Base-by-base conservation (phyloP, 2,329 filamentous ascomycete species). In the Fusarium sp. region DNA sequence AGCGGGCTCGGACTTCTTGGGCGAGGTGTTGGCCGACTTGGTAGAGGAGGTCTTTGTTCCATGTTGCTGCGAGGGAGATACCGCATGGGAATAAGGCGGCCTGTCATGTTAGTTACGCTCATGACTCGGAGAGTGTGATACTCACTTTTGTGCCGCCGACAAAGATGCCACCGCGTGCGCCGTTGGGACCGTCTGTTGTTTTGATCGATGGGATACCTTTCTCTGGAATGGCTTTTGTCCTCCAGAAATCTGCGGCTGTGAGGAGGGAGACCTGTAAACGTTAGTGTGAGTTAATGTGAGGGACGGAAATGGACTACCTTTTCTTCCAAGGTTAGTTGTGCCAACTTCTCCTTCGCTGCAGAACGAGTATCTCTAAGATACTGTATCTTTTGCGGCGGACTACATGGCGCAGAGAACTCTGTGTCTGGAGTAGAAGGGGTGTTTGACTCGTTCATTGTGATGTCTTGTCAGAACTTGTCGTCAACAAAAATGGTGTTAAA, bases 61-160 rank as follows among this genome's bases (percentile, higher is more conserved):
- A 96, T 34, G 92, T 94, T 44, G 92, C 91, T 10, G 92, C 92
- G 46, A 95, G 85, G 1, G 91, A 93, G 59, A 93, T 89, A 59
- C 92, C 92, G 71, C 92, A 94, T 10, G 93, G 93, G 70, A 95
- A 92, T 48, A 94, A 86, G 20, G 92, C 92, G 41, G 92, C 92
- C 83, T 92, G 10, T 1, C 3, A 20, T 7, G 12, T 7, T n/a
- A 55, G 47, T 42, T 12, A 27, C 10, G 20, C 9, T 71, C 41
- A 87, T n/a, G n/a, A n/a, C n/a, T n/a, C n/a, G n/a, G n/a, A n/a
- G n/a, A n/a, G n/a, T n/a, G n/a, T n/a, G n/a, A n/a, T n/a, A n/a
- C n/a, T 71, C 41, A 87, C 86, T 80, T 88, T 88, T 56, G 86
- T 89, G 22, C 90, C 90, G 44, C 90, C 90, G 52, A 91, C 91